Conservation (phyloP, 2,329 filamentous ascomycete species). For the Aspergillus ruber region DNA sequence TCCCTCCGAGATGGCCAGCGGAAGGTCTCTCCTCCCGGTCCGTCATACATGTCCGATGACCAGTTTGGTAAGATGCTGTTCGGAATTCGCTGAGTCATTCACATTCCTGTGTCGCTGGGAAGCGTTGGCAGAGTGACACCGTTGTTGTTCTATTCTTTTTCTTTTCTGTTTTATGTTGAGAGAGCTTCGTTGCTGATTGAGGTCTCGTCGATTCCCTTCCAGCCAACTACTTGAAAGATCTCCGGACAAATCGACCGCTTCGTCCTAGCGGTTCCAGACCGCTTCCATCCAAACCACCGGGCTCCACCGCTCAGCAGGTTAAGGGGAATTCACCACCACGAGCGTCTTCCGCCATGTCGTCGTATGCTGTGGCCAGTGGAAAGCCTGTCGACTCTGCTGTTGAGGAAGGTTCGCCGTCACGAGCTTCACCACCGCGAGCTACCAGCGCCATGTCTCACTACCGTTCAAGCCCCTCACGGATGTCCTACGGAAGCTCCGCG, state of each 20-base stretch:
- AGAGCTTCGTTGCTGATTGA: conserved; percentile 8
- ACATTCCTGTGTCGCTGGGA: conserved; percentile 12
- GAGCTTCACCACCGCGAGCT: conserved; percentile 26
- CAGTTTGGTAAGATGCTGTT: conserved; percentile 37
- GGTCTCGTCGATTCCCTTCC: background rate
- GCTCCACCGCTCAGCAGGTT: conserved; percentile 15
- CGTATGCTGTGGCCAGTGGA: conserved; percentile 19
- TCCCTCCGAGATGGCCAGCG: conserved; percentile 25
- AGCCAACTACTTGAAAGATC: conserved; percentile 56
- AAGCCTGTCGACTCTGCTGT: conserved; percentile 12
- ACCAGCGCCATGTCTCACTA: conserved; percentile 36
- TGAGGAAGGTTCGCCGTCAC: conserved; percentile 21
- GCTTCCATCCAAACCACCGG: conserved; percentile 44
- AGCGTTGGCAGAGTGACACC: conserved; percentile 14
- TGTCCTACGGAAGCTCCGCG: conserved; percentile 20
- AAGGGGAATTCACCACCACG: conserved; percentile 31
- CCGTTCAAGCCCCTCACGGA: conserved; percentile 26
- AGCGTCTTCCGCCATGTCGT: conserved; percentile 39
- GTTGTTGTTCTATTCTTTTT: conserved; percentile 2
- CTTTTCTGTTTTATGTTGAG: background rate
- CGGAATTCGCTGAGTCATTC: conserved; percentile 11
- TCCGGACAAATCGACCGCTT: conserved; percentile 51
- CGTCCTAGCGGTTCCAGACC: conserved; percentile 57
- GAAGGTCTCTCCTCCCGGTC: conserved; percentile 42
- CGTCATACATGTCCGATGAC: conserved; percentile 41